Evolutionary conservation across 495 filamentous ascomycete species (phyloP).

Genomic region (Xylaria bambusicola): DNA sequence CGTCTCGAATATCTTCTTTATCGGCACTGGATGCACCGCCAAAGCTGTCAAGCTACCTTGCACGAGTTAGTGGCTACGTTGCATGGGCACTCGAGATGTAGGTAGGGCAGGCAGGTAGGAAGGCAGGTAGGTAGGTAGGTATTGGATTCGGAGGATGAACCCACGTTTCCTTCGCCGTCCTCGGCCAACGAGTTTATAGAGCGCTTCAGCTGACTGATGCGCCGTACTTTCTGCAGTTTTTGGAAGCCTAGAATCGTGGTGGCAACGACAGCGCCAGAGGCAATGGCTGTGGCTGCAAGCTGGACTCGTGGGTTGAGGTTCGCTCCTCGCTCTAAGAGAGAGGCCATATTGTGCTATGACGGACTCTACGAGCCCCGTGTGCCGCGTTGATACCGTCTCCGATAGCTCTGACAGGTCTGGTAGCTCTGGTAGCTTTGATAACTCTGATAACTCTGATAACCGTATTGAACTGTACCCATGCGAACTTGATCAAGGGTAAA

Average conservation of each 20-base stretch:
- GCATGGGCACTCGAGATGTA: slow-evolving; percentile 34
- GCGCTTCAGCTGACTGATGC: slow-evolving; percentile 67
- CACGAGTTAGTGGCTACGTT: slow-evolving; percentile 39
- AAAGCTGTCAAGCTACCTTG: slow-evolving; percentile 72
- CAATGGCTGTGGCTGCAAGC: slow-evolving; percentile 72
- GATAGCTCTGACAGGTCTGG: no score
- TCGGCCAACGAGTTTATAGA: slow-evolving; percentile 65
- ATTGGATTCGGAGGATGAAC: not conserved
- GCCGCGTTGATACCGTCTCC: no score
- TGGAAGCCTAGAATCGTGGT: slow-evolving; percentile 73
- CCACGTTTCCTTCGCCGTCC: slow-evolving; percentile 33
- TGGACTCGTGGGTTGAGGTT: slow-evolving; percentile 51
- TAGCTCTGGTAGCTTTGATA: no score
- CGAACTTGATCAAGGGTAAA: no score
- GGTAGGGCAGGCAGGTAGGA: no score
- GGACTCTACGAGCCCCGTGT: no score
- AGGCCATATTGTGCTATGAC: slow-evolving; percentile 32
- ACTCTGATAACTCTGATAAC: no score
- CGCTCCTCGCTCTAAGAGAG: slow-evolving; percentile 35
- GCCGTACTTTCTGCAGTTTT: slow-evolving; percentile 60
- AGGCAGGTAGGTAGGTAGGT: no score
- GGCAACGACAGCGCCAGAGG: slow-evolving; percentile 75
- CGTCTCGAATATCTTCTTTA: slow-evolving; percentile 78
- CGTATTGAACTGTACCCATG: no score
- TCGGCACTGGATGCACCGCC: slow-evolving; percentile 62